A percentile compares a stretch with the other conserved stretches of the same genome.
phyloP scores from a whole-genome alignment of 257 asterid species.

The Penstemon davidsonii region DNA sequence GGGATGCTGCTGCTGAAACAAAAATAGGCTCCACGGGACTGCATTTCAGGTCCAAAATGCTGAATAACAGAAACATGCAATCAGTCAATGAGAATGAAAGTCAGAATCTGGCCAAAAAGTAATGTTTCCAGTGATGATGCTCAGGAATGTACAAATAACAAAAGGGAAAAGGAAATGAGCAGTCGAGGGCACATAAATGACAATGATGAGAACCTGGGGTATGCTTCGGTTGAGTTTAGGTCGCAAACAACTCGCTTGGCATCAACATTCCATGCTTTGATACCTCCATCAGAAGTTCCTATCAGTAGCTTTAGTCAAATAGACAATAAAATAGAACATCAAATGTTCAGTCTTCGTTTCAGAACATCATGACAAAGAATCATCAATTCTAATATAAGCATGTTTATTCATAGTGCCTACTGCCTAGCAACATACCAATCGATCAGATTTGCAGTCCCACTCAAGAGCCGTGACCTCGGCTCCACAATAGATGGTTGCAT shows the following conservation, averaged over 20 bases:
- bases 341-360: conserved; percentile 35
- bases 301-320: conserved; percentile 82
- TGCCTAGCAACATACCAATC: conserved; percentile 61
- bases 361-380: conserved; percentile 22
- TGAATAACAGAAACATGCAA: conserved; percentile 40
- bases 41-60: conserved; percentile 95
- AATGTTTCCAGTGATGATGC: conserved; percentile 23
- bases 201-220: conserved; percentile 62
- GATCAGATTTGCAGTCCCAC: conserved; percentile 98
- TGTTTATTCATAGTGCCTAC: conserved; percentile 1
- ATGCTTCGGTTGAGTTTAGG: conserved; percentile 67
- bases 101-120: conserved; percentile 18
- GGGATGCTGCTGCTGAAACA: conserved; percentile 95
- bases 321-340: conserved; percentile 38
- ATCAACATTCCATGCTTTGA: conserved; percentile 97
- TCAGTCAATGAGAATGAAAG: conserved; percentile 1
- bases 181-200: conserved; percentile 8
- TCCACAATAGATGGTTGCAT: conserved; percentile 97
- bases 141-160: conserved; percentile 17
- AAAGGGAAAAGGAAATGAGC: conserved; percentile 15
- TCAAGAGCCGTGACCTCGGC: conserved; percentile 96
- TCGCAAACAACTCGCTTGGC: conserved; percentile 96
- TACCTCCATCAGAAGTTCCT: conserved; percentile 97
- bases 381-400: conserved; percentile 17
- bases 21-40: conserved; percentile 99